Conservation (phyloP, 163 green algal genomes). For the Trebouxia gelatinosa region DNA sequence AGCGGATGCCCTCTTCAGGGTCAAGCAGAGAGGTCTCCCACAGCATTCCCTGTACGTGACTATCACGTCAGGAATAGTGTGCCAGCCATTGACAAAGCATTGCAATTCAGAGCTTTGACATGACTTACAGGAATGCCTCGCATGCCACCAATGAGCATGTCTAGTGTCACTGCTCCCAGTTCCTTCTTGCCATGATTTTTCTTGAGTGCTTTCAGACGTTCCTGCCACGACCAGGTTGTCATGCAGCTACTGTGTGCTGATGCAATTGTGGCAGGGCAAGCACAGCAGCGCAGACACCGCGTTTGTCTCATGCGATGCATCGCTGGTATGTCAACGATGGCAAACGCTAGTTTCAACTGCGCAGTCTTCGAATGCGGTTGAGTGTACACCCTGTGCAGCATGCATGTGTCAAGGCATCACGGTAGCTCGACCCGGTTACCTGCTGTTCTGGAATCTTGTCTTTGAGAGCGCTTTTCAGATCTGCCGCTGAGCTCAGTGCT, state of each 20-base stretch:
- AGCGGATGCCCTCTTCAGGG: constrained; percentile 94
- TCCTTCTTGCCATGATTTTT: constrained; percentile 64
- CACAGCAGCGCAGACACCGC: not conserved
- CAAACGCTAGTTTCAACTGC: not conserved
- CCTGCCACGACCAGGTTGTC: constrained; percentile 45
- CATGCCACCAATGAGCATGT: constrained; percentile 94
- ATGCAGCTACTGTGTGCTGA: not conserved
- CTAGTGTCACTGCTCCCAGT: constrained; percentile 81
- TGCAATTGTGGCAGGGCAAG: not conserved
- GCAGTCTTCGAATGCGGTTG: not conserved
- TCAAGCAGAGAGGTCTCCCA: constrained; percentile 98
- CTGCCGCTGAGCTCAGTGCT: constrained; percentile 21
- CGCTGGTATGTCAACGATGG: no score
- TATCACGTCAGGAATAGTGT: not conserved
- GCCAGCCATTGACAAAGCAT: not conserved
- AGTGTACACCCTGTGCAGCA: no score
- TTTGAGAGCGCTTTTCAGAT: constrained; percentile 67
- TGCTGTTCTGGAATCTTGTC: constrained; percentile 81
- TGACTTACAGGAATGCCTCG: constrained; percentile 85
- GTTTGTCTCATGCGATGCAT: not conserved
- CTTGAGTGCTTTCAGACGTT: constrained; percentile 82
- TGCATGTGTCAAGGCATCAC: not conserved
- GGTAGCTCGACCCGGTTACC: constrained; percentile 29
- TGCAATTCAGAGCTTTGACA: not conserved
- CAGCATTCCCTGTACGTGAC: constrained; percentile 76